Evolutionary conservation across 1,284 basidiomycete species (phyloP).

Genomic region (Chondrostereum purpureum): DNA sequence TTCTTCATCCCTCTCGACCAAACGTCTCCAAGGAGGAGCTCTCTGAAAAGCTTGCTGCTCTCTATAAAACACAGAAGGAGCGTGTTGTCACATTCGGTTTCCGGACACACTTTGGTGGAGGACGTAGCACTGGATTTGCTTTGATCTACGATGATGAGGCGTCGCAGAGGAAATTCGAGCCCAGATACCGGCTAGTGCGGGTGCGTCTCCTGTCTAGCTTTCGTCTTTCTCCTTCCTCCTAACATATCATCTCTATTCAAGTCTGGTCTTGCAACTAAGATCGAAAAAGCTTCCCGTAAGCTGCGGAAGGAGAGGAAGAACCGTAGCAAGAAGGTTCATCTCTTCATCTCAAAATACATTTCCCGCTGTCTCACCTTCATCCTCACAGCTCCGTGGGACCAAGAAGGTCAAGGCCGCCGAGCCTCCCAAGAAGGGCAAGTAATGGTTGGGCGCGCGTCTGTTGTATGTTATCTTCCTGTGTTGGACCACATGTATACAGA

Average conservation of each 20-base stretch:
- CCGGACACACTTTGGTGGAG: constrained; percentile 96
- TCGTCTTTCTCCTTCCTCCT: constrained; percentile 3
- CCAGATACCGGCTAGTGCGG: constrained; percentile 91
- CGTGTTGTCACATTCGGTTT: constrained; percentile 79
- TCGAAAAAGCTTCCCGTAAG: constrained; percentile 92
- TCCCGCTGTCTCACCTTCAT: constrained; percentile 14
- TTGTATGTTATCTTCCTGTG: background rate
- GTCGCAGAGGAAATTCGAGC: constrained; percentile 95
- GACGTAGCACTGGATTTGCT: constrained; percentile 94
- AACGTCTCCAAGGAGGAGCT: constrained; percentile 95
- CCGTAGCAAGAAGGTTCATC: constrained; percentile 88
- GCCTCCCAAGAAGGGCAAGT: constrained; percentile 82
- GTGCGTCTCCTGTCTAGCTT: constrained; percentile 58
- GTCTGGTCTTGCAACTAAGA: constrained; percentile 82
- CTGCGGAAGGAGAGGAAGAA: constrained; percentile 99
- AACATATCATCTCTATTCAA: constrained; percentile 26
- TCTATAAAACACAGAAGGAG: constrained; percentile 76
- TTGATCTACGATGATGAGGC: constrained; percentile 97
- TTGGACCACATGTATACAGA: background rate
- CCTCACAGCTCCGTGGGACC: constrained; percentile 78
- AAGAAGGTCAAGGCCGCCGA: constrained; percentile 92
- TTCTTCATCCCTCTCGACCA: constrained; percentile 92
- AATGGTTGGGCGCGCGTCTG: constrained; percentile 32
- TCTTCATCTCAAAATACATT: background rate
- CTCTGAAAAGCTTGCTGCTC: constrained; percentile 81